Conservation (phyloP, 192 early-diverging fungal species). For the Allomyces arbusculus region DNA sequence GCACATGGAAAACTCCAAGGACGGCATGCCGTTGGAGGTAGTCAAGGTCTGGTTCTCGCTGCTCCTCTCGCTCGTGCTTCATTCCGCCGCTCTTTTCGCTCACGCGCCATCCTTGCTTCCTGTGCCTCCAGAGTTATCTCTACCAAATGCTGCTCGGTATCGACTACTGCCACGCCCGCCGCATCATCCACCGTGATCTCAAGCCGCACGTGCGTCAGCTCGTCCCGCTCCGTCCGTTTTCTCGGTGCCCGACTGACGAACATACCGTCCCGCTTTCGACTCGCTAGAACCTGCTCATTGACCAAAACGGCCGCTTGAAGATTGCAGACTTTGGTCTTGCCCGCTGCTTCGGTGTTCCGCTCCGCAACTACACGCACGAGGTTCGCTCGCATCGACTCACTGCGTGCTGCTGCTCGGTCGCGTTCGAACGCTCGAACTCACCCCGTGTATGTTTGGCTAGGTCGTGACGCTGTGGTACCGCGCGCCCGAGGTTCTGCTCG, state of each 20-base stretch:
- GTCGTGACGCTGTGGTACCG: slow-evolving; percentile 92
- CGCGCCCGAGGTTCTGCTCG: slow-evolving; percentile 90
- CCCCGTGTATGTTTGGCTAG: slow-evolving; percentile 3
- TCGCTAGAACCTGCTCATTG: slow-evolving; percentile 67
- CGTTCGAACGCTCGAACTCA: neutral
- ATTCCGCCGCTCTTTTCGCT: neutral
- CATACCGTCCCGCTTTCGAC: no score
- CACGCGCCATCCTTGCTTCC: no score
- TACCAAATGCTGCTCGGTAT: slow-evolving; percentile 26
- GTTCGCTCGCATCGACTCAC: slow-evolving; percentile 7
- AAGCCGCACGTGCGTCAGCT: slow-evolving; percentile 20
- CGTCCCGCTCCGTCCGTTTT: neutral
- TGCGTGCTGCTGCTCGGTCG: slow-evolving; percentile 1
- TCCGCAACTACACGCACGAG: slow-evolving; percentile 88
- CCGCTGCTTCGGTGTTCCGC: slow-evolving; percentile 73
- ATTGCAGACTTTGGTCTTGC: slow-evolving; percentile 94
- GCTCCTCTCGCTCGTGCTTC: neutral
- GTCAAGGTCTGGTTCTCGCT: neutral
- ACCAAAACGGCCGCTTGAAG: slow-evolving; percentile 64
- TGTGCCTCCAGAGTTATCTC: slow-evolving; percentile 5
- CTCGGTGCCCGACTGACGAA: no score
- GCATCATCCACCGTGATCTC: slow-evolving; percentile 39
- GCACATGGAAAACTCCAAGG: slow-evolving; percentile 43
- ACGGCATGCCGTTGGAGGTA: neutral
- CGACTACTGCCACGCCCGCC: slow-evolving; percentile 25